Base-by-base conservation (phyloP, 1,139 yeast genomes). In the Wickerhamiella pararugosa region DNA sequence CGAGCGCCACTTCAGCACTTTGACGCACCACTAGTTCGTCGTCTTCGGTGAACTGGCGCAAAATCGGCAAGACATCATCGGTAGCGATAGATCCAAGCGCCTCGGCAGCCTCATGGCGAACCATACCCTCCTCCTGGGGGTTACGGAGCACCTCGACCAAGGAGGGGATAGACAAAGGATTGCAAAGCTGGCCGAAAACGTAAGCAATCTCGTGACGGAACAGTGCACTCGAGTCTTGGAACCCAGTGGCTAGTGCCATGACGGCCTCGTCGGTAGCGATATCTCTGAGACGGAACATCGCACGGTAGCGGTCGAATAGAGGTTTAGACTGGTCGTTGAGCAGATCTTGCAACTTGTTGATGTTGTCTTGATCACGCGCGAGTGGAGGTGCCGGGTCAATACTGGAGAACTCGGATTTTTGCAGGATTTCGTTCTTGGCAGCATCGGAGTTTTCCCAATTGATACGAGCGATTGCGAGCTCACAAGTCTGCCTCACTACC, bases 301-400 rank as follows among this genome's bases (percentile, higher is more conserved):
- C 98, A 64, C 98, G 75, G 66, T 92, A 92, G 63, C 98, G 76
- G 64, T 86, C 86, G 59, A 92, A 92, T 52, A 92, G 71, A 15
- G 96, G 80, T 55, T 73, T 71, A 1, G 63, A 60, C 59, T 82
- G 90, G 60, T 84, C 79, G 60, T 83, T 84, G 57, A 92, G 70
- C 47, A 82, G 70, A 25, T 56, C 58, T 56, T 77, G 74, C 53
- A 90, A 71, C 56, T 77, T 76, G 29, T 70, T 76, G 37, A 90
- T 69, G 58, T 71, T 65, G 48, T 69, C 66, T 50, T 49, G 51
- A 34, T 76, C 78, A 37, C 72, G 60, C 21, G 92, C 79, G 59
- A 90, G 66, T 7, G 99, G 97, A 39, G 99, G 99, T 27, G 99
- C 99, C 40, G 99, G 99, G 58, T 92, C 99, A 50, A 90, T 80